phyloP scores from a whole-genome alignment of 768 basidiomycete species.

The Lactarius trivialis region DNA sequence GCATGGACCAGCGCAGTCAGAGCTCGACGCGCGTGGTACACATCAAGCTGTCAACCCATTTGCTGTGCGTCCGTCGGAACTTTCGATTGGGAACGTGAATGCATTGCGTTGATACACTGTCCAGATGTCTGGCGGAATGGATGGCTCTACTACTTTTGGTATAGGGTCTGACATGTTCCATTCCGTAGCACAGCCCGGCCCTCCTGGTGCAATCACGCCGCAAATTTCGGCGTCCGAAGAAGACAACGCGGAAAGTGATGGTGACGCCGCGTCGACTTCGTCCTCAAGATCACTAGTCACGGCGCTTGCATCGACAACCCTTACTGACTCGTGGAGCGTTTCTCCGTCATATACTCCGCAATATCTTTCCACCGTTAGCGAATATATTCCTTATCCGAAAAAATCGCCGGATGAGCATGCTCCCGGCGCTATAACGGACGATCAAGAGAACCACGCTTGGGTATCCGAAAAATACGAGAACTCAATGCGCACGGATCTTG shows the following conservation, averaged over 20 bases:
- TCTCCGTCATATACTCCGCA: conserved; percentile 60
- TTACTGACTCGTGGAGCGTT: conserved; percentile 58
- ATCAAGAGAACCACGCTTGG: conserved; percentile 49
- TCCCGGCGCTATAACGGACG: conserved; percentile 39
- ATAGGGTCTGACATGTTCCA: conserved; percentile 68
- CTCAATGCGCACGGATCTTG: conserved; percentile 69
- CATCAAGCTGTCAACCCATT: conserved; percentile 57
- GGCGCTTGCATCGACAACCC: conserved; percentile 48
- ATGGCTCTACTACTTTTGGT: conserved; percentile 38
- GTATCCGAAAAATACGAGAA: conserved; percentile 74
- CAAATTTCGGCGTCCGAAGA: neutral
- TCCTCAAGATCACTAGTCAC: conserved; percentile 36
- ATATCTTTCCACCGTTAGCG: conserved; percentile 69
- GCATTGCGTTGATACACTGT: neutral
- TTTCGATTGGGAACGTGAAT: neutral
- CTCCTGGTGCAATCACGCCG: neutral
- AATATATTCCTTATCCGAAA: conserved; percentile 60
- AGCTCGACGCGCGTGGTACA: conserved; percentile 27
- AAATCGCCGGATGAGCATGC: conserved; percentile 32
- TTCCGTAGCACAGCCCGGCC: neutral
- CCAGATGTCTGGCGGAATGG: conserved; percentile 18
- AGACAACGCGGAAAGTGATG: conserved; percentile 20
- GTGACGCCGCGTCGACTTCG: conserved; percentile 35
- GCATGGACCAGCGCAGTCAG: conserved; percentile 33
- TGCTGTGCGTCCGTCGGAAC: conserved; percentile 39